Evolutionary conservation across 2,329 filamentous ascomycete species (phyloP).

Genomic region (Canariomyces notabilis): DNA sequence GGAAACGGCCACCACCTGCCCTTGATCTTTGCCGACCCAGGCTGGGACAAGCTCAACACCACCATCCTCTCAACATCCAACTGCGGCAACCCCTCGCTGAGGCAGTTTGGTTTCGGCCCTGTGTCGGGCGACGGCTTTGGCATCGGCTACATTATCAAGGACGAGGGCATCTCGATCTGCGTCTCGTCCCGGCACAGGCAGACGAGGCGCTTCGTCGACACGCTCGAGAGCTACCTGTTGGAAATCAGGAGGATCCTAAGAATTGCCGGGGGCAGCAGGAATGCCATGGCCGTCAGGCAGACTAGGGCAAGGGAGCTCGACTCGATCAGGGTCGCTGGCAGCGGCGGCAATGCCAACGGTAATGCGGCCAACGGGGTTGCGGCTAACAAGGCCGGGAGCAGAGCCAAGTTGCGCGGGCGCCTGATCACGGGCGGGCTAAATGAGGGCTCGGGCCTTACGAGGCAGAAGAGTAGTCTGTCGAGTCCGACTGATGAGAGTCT

Average conservation of each 20-base stretch:
- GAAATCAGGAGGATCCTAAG: conserved; percentile 83
- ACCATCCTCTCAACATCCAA: conserved; percentile 97
- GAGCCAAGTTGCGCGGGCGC: conserved; percentile 67
- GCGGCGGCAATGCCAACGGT: not conserved
- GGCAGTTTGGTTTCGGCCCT: conserved; percentile 95
- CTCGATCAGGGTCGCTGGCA: conserved; percentile 23
- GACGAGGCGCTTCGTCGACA: conserved; percentile 83
- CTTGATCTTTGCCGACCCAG: conserved; percentile 75
- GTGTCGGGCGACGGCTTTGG: conserved; percentile 92
- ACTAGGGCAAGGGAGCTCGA: conserved; percentile 53
- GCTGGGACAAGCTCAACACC: conserved; percentile 93
- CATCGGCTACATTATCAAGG: conserved; percentile 98
- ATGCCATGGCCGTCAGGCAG: conserved; percentile 27
- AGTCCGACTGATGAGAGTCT: conserved; percentile 65
- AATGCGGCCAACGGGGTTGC: not conserved
- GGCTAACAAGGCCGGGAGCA: conserved; percentile 14
- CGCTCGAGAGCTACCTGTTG: conserved; percentile 81
- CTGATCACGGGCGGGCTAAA: conserved; percentile 56
- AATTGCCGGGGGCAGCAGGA: conserved; percentile 51
- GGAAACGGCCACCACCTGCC: conserved; percentile 55
- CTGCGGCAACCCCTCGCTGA: conserved; percentile 90
- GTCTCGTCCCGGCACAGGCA: conserved; percentile 91
- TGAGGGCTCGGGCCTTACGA: conserved; percentile 23
- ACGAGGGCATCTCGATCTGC: conserved; percentile 84
- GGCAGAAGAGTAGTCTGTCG: conserved; percentile 39